A percentile compares a stretch with the other conserved stretches of the same genome.
phyloP scores from a whole-genome alignment of 495 filamentous ascomycete species.

The Talaromyces nanjingensis region DNA sequence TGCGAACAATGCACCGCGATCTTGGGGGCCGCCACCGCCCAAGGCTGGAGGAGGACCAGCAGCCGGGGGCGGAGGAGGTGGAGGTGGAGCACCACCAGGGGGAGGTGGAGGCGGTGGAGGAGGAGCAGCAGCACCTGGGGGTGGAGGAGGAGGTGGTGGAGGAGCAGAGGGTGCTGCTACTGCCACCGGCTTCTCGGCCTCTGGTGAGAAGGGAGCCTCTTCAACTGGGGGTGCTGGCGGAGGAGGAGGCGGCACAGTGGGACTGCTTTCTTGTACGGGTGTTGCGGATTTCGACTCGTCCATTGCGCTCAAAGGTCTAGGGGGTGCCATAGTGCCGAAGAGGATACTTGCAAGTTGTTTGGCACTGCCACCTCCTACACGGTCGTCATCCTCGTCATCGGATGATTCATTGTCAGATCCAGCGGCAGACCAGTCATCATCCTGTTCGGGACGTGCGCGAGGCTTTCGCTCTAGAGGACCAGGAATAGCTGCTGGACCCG shows the following conservation, averaged over 20 bases:
- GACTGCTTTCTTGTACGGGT: conserved; percentile 28
- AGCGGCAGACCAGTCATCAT: conserved; percentile 79
- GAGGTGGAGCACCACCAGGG: conserved; percentile 22
- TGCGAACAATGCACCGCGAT: conserved; percentile 59
- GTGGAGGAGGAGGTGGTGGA: conserved; percentile 18
- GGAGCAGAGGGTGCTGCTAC: conserved; percentile 10
- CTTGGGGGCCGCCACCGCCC: conserved; percentile 20
- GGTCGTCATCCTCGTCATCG: conserved; percentile 64
- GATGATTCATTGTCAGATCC: conserved; percentile 67
- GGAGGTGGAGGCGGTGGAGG: conserved; percentile 22
- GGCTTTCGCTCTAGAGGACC: conserved; percentile 40
- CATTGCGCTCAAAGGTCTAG: conserved; percentile 76
- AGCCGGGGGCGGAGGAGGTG: conserved; percentile 38
- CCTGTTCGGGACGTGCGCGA: conserved; percentile 63
- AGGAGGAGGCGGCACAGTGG: conserved; percentile 14
- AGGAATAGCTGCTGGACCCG: conserved; percentile 15
- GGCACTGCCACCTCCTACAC: conserved; percentile 70
- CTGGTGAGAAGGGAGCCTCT: neutral
- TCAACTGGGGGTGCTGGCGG: conserved; percentile 18
- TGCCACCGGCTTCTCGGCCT: neutral
- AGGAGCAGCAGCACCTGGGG: conserved; percentile 22
- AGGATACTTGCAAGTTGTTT: conserved; percentile 89
- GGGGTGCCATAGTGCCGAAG: conserved; percentile 96
- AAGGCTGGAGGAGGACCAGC: conserved; percentile 17
- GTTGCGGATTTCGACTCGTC: conserved; percentile 49